These are phyloP conservation scores for Elongisporangium prolatum DNA, from an alignment of 352 stramenopile species.

Conservation along the genomic window DNA sequence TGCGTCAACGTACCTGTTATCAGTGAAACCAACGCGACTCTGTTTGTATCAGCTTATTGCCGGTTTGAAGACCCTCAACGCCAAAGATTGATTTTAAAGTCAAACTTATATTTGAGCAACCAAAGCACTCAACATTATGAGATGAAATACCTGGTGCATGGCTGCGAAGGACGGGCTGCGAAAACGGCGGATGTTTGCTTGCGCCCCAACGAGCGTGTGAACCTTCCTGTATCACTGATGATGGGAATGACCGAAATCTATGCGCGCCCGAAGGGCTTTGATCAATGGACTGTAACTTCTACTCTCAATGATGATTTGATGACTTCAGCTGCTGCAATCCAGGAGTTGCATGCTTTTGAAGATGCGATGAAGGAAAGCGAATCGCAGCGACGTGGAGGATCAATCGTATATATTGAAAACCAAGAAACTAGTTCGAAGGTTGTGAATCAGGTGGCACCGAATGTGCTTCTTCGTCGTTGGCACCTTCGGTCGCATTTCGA, in stretches of 20 bases:
- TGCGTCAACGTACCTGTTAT: constrained; percentile 52
- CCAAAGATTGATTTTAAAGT: constrained; percentile 69
- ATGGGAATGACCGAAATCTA: constrained; percentile 86
- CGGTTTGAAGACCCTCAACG: constrained; percentile 62
- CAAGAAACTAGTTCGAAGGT: constrained; percentile 73
- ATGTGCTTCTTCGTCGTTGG: constrained; percentile 73
- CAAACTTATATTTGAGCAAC: constrained; percentile 80
- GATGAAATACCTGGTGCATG: constrained; percentile 67
- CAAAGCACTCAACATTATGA: constrained; percentile 70
- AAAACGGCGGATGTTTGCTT: constrained; percentile 57
- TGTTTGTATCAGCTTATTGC: constrained; percentile 68
- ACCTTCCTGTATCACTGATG: constrained; percentile 56
- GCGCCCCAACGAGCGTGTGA: constrained; percentile 56
- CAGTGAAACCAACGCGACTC: constrained; percentile 26
- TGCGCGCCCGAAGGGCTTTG: constrained; percentile 50
- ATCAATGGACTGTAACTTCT: constrained; percentile 76
- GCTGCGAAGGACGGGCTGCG: constrained; percentile 33
- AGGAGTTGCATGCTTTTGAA: constrained; percentile 49
- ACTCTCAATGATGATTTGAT: constrained; percentile 76
- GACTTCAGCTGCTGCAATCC: constrained; percentile 45
- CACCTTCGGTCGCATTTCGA: constrained; percentile 71
- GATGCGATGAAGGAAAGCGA: constrained; percentile 37
- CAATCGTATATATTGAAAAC: constrained; percentile 73
- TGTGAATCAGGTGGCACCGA: constrained; percentile 66
- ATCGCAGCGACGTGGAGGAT: constrained; percentile 40